These are phyloP conservation scores for Xylariaceae sp. DNA, from an alignment of 2,329 filamentous ascomycete genomes.

Conservation along the genomic window DNA sequence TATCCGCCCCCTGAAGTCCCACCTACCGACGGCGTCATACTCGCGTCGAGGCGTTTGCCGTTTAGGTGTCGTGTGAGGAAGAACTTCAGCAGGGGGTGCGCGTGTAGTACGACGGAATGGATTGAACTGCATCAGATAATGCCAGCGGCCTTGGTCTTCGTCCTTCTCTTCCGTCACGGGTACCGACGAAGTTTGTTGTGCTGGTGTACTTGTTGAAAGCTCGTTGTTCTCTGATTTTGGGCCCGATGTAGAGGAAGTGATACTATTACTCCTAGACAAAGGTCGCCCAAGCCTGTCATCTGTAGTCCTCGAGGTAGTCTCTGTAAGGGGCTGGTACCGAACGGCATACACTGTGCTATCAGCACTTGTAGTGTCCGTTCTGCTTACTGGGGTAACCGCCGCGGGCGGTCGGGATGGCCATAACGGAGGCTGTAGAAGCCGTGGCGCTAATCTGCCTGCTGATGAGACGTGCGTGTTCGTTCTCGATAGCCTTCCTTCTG, in stretches of 20 bases:
- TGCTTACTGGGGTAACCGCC: slow-evolving; percentile 59
- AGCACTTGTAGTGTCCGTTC: slow-evolving; percentile 65
- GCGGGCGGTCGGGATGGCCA: slow-evolving; percentile 61
- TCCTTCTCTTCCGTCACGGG: slow-evolving; percentile 5
- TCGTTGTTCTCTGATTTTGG: slow-evolving; percentile 19
- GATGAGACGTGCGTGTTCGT: slow-evolving; percentile 24
- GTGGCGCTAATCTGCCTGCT: slow-evolving; percentile 29
- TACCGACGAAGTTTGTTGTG: slow-evolving; percentile 11
- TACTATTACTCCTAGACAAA: slow-evolving; percentile 42
- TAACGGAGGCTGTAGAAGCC: slow-evolving; percentile 51
- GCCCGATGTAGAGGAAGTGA: slow-evolving; percentile 29
- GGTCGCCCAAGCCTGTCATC: slow-evolving; percentile 40
- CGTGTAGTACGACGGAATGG: slow-evolving; percentile 27
- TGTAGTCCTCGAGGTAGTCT: slow-evolving; percentile 51
- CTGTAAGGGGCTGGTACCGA: slow-evolving; percentile 61
- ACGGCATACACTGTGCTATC: slow-evolving; percentile 67
- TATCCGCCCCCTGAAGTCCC: slow-evolving; percentile 60
- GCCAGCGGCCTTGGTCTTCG: slow-evolving; percentile 21
- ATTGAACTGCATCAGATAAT: slow-evolving; percentile 23
- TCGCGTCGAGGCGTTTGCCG: slow-evolving; percentile 26
- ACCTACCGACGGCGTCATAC: slow-evolving; percentile 42
- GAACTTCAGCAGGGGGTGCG: slow-evolving; percentile 37
- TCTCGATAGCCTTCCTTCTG: slow-evolving; percentile 18
- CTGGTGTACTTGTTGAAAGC: slow-evolving; percentile 7
- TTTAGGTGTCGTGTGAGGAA: slow-evolving; percentile 36